Evolutionary conservation across 805 yeast species (phyloP).

Genomic region (Wilhelminamyces savonicus): DNA sequence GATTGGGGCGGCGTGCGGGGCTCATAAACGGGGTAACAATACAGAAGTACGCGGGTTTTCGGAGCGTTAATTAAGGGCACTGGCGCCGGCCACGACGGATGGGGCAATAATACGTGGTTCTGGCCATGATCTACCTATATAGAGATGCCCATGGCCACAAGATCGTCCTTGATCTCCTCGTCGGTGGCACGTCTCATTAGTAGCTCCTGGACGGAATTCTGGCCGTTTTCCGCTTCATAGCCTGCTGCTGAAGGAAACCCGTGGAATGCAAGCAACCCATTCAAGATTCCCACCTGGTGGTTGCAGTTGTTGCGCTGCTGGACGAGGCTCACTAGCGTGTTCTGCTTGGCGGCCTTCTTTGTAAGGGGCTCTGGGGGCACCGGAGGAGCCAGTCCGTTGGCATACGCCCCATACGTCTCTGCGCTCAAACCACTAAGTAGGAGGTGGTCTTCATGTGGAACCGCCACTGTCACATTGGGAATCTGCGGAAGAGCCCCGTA

Average conservation of each 20-base stretch:
- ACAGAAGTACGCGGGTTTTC: no score
- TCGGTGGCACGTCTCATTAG: conserved; percentile 53
- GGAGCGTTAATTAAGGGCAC: no score
- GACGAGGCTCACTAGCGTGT: conserved; percentile 40
- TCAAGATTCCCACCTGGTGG: conserved; percentile 63
- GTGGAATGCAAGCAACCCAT: conserved; percentile 58
- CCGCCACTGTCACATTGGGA: conserved; percentile 14
- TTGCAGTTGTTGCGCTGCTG: conserved; percentile 60
- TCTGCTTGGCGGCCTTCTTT: conserved; percentile 31
- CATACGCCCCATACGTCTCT: no score
- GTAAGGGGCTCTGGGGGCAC: conserved; percentile 18
- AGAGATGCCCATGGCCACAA: conserved; percentile 54
- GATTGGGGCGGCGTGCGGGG: no score
- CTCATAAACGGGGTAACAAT: no score
- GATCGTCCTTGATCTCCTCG: conserved; percentile 71
- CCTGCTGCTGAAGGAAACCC: conserved; percentile 72
- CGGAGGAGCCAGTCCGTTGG: no score
- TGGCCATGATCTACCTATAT: no score
- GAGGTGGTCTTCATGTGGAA: conserved; percentile 10
- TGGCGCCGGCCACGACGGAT: no score
- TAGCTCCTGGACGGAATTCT: conserved; percentile 25
- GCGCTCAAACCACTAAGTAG: no score
- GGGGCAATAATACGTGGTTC: no score
- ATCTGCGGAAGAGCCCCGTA: conserved; percentile 34
- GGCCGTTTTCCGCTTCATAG: no score